Conservation (phyloP, 169 alveolate species). For the Cryptosporidium bovis region DNA sequence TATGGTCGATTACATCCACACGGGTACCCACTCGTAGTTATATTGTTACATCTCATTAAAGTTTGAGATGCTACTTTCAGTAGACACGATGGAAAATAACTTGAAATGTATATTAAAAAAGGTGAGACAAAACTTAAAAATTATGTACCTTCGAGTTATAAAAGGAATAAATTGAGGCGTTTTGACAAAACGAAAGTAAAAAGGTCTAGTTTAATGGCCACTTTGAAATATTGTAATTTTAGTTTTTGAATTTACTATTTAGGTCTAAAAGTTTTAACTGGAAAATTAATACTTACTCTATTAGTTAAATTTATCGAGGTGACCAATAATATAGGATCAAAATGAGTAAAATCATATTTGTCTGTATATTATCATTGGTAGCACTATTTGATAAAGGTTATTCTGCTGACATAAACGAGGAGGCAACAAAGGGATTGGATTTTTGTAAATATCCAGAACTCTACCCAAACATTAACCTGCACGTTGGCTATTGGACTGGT, state of each 20-base stretch:
- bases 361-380: too few relatives aligned
- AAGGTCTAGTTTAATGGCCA: too few relatives aligned
- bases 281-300: too few relatives aligned
- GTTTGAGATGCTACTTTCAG: background rate
- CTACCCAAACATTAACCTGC: slow-evolving; percentile 40
- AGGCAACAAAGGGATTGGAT: slow-evolving; percentile 21
- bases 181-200: too few relatives aligned
- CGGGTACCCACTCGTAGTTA: slow-evolving; percentile 5
- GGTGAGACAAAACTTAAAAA: background rate
- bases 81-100: background rate
- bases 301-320: too few relatives aligned
- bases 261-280: too few relatives aligned
- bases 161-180: background rate
- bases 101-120: background rate
- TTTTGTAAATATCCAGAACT: slow-evolving; percentile 44
- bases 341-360: too few relatives aligned
- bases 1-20: slow-evolving; percentile 84
- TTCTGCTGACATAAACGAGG: background rate
- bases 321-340: too few relatives aligned
- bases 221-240: too few relatives aligned
- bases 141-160: background rate
- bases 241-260: too few relatives aligned
- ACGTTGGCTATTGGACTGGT: slow-evolving; percentile 60
- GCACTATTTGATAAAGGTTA: too few relatives aligned
- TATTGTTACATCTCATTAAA: background rate